phyloP scores from a whole-genome alignment of 176 grass and related monocot genomes.

The Puccinellia tenuiflora region DNA sequence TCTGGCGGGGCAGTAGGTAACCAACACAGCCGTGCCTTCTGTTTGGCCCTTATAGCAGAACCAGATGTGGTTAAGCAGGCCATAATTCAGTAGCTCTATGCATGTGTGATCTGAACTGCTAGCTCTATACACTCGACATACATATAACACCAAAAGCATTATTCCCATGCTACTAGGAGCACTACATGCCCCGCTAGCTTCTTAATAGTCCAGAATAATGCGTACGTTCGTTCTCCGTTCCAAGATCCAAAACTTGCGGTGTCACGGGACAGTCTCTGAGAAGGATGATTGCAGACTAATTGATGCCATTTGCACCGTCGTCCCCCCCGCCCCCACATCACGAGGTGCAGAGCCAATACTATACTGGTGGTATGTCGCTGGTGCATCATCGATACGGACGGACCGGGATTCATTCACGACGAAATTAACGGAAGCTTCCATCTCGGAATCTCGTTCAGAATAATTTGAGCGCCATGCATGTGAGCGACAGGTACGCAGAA shows the following conservation, averaged over 20 bases:
- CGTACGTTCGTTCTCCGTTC: neutral
- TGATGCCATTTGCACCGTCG: neutral
- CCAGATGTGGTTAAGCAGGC: neutral
- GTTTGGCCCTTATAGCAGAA: neutral
- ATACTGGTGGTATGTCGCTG: neutral
- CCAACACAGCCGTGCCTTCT: neutral
- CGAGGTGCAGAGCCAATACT: neutral
- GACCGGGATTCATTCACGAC: neutral
- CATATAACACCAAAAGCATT: neutral
- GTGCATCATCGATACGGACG: neutral
- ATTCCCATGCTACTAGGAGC: neutral
- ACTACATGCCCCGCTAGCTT: neutral
- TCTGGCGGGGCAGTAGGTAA: neutral
- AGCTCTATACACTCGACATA: too few species aligned
- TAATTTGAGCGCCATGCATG: slow-evolving; percentile 26
- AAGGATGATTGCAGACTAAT: neutral
- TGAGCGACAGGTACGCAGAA: slow-evolving; percentile 13
- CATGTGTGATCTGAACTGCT: too few species aligned
- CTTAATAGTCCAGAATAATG: neutral
- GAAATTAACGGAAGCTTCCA: slow-evolving; percentile 25
- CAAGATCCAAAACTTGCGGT: slow-evolving; percentile 31
- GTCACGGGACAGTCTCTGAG: neutral
- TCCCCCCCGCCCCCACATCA: too few species aligned
- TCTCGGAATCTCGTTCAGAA: neutral
- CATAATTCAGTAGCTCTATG: neutral